phyloP scores from a whole-genome alignment of 495 filamentous ascomycete genomes.

The Trichoderma orchidacearum region DNA sequence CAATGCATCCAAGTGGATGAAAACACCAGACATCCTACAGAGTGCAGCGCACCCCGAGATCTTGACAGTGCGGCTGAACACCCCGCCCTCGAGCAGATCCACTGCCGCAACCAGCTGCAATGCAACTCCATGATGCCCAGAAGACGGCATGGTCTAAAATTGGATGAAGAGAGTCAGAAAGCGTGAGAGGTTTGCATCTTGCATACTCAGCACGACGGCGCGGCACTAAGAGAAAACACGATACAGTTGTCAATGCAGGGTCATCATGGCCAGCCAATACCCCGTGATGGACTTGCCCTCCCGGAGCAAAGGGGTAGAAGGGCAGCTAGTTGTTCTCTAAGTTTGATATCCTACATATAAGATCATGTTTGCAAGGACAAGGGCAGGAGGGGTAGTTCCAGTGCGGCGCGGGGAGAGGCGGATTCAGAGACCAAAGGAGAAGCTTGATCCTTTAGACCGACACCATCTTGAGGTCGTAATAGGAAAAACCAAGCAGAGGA shows the following conservation, averaged over 20 bases:
- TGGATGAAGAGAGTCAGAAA: background rate
- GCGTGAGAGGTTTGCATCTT: background rate
- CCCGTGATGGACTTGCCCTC: background rate
- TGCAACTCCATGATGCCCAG: background rate
- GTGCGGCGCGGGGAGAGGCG: too few relatives aligned
- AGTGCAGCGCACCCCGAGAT: too few relatives aligned
- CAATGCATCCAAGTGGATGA: too few relatives aligned
- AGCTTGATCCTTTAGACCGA: too few relatives aligned
- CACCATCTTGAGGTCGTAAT: too few relatives aligned
- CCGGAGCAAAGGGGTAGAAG: background rate
- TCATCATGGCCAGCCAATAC: background rate
- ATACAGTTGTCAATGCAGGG: background rate
- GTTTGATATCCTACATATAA: too few relatives aligned
- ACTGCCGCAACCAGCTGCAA: background rate
- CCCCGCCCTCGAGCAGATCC: background rate
- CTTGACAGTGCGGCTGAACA: background rate
- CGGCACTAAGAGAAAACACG: background rate
- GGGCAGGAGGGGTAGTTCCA: too few relatives aligned
- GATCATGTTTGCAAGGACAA: too few relatives aligned
- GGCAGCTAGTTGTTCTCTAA: background rate
- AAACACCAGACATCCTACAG: too few relatives aligned
- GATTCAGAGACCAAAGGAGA: too few relatives aligned
- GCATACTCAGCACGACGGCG: background rate
- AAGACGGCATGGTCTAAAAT: background rate
- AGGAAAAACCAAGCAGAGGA: too few relatives aligned